Base-by-base conservation (phyloP, 805 yeast species). In the Dipodascus geniculatus region DNA sequence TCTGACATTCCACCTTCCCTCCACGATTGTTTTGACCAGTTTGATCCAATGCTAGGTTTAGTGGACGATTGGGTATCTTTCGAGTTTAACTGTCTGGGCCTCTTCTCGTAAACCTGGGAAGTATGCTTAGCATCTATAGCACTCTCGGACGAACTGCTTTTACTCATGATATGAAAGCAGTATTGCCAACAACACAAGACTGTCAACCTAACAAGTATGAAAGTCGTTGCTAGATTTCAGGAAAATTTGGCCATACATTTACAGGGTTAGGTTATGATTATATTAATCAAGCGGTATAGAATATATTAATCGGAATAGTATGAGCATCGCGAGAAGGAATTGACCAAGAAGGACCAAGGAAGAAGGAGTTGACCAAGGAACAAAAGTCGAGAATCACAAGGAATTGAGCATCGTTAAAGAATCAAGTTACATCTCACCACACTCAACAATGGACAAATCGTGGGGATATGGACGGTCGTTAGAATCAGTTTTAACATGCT, bases 381-480 rank as follows among this genome's bases (percentile, higher is more conserved):
- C n/a, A n/a, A n/a, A n/a, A n/a, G n/a, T n/a, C n/a, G n/a, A n/a
- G n/a, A n/a, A n/a, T n/a, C n/a, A n/a, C n/a, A n/a, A n/a, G n/a
- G n/a, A n/a, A n/a, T n/a, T n/a, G n/a, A n/a, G n/a, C n/a, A n/a
- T n/a, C n/a, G n/a, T n/a, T n/a, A n/a, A n/a, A n/a, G n/a, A n/a
- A n/a, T n/a, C n/a, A n/a, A n/a, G n/a, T 52, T 56, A 69, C 69
- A 67, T 65, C 50, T 70, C 72, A 1, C 74, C 74, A 56, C 74
- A 70, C 48, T 70, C 62, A 2, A 58, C 48, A 8, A 70, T 62
- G 16, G 53, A 54, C 4, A 71, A 65, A 2, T 61, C 63, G 42
- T 63, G 59, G 22, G 65, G 65, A 28, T 44, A 49, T 3, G 74
- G 74, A 48, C 57, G 53, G 51, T 67, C 68, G 48, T 61, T 59